Percentiles rank a stretch among this genome's conserved stretches.
These are phyloP conservation scores for Claviceps digitariae DNA, from an alignment of 2,329 filamentous ascomycete species.

Conservation along the genomic window DNA sequence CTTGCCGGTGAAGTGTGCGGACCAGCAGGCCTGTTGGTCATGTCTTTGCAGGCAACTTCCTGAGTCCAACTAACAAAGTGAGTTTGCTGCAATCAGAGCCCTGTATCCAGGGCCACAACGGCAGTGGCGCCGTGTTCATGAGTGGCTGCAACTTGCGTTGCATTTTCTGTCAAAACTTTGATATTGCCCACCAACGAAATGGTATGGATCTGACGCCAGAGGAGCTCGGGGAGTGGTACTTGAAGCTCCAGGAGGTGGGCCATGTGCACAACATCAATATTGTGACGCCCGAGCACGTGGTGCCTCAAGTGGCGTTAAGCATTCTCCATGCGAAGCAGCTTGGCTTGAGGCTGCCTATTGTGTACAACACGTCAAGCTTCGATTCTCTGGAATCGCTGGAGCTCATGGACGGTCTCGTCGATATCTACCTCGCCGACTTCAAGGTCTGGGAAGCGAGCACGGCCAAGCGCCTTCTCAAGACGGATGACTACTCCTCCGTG, in stretches of 20 bases:
- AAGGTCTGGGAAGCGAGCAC: slow-evolving; percentile 61
- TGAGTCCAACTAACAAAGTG: background rate
- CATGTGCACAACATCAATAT: slow-evolving; percentile 83
- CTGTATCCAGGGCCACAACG: slow-evolving; percentile 70
- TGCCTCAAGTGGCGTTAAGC: slow-evolving; percentile 66
- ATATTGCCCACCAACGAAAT: slow-evolving; percentile 71
- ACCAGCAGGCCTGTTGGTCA: background rate
- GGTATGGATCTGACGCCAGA: slow-evolving; percentile 69
- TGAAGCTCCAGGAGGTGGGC: slow-evolving; percentile 71
- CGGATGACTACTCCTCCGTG: slow-evolving; percentile 57
- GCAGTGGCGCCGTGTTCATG: slow-evolving; percentile 72
- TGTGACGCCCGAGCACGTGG: slow-evolving; percentile 75
- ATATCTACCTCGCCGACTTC: slow-evolving; percentile 83
- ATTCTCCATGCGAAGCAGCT: slow-evolving; percentile 60
- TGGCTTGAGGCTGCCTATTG: slow-evolving; percentile 57
- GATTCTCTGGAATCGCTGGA: slow-evolving; percentile 60
- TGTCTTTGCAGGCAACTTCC: background rate
- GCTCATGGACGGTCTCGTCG: slow-evolving; percentile 64
- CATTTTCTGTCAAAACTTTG: slow-evolving; percentile 69
- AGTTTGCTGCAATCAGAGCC: slow-evolving; percentile 37
- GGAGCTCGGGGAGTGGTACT: slow-evolving; percentile 66
- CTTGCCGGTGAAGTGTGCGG: background rate
- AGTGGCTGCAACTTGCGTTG: slow-evolving; percentile 62
- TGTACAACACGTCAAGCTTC: slow-evolving; percentile 78
- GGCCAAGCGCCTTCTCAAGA: slow-evolving; percentile 61